Percentiles rank a stretch among this genome's conserved stretches.
These are phyloP conservation scores for Aspergillus fischeri DNA, from an alignment of 2,329 filamentous ascomycete species.

Conservation along the genomic window DNA sequence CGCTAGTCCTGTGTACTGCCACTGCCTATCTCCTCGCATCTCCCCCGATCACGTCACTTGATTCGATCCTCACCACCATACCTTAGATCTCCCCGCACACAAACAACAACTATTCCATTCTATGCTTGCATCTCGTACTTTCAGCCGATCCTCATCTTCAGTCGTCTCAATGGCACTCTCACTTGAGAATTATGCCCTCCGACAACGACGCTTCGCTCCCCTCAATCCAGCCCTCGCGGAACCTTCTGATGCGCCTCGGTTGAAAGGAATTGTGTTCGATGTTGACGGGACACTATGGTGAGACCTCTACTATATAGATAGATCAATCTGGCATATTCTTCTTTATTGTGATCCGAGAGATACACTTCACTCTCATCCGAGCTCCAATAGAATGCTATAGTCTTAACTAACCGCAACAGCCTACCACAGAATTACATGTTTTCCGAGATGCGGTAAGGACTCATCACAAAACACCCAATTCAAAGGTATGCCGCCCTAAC, in stretches of 20 bases:
- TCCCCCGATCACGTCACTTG: neutral
- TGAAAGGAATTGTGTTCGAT: conserved; percentile 73
- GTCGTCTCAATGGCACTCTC: conserved; percentile 22
- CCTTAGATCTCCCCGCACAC: neutral
- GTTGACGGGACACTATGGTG: conserved; percentile 93
- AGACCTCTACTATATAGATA: conserved; percentile 14
- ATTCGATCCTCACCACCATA: neutral
- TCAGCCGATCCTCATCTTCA: neutral
- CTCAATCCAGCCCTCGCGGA: conserved; percentile 33
- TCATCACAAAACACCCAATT: too few relatives aligned
- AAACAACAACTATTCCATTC: neutral
- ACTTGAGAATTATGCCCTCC: conserved; percentile 18
- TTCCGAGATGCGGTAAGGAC: conserved; percentile 65
- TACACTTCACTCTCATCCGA: neutral
- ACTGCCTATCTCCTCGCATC: neutral
- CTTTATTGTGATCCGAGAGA: neutral
- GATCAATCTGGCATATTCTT: neutral
- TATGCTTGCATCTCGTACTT: conserved; percentile 1
- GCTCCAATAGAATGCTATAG: neutral
- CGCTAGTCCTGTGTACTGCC: neutral
- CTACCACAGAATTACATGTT: conserved; percentile 97
- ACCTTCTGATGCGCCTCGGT: conserved; percentile 34
- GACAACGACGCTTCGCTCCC: conserved; percentile 48
- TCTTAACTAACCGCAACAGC: conserved; percentile 42
- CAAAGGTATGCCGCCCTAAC: neutral